Conservation (phyloP, 2,329 filamentous ascomycete genomes). For the Nothopassalora personata region DNA sequence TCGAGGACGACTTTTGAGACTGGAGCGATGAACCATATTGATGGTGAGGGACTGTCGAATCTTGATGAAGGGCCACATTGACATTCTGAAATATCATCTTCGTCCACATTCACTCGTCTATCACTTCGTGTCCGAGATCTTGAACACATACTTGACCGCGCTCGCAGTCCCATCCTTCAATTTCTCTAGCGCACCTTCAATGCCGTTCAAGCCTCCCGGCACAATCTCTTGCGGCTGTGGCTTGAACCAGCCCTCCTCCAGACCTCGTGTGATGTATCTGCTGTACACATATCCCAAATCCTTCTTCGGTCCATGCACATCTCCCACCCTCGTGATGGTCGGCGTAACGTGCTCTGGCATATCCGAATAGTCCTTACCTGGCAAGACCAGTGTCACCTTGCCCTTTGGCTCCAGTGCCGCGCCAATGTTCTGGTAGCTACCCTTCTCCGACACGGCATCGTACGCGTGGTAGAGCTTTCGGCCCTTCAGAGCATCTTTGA, state of each 20-base stretch:
- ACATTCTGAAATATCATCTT: background rate
- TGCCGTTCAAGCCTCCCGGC: conserved; percentile 50
- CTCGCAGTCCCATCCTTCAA: conserved; percentile 59
- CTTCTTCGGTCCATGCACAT: conserved; percentile 28
- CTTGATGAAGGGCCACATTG: too few relatives aligned
- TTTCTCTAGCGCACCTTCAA: conserved; percentile 50
- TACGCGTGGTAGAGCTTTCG: conserved; percentile 28
- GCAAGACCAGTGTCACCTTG: conserved; percentile 33
- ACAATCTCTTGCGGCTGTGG: conserved; percentile 45
- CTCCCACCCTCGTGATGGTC: conserved; percentile 34
- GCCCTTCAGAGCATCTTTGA: conserved; percentile 29
- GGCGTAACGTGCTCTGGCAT: conserved; percentile 37
- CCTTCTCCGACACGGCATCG: conserved; percentile 31
- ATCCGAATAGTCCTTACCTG: conserved; percentile 39
- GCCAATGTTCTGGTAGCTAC: conserved; percentile 35
- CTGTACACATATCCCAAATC: conserved; percentile 34
- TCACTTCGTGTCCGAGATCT: conserved; percentile 45
- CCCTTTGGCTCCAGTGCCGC: conserved; percentile 35
- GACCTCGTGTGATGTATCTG: conserved; percentile 28
- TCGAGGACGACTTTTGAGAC: too few relatives aligned
- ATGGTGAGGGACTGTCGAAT: too few relatives aligned
- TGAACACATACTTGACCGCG: conserved; percentile 61
- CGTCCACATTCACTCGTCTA: background rate
- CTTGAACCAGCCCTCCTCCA: conserved; percentile 35
- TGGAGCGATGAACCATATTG: too few relatives aligned